A percentile compares a stretch with the other conserved stretches of the same genome.
Evolutionary conservation across 352 stramenopile genomes (phyloP).

Genomic region (Globisporangium alternatum): DNA sequence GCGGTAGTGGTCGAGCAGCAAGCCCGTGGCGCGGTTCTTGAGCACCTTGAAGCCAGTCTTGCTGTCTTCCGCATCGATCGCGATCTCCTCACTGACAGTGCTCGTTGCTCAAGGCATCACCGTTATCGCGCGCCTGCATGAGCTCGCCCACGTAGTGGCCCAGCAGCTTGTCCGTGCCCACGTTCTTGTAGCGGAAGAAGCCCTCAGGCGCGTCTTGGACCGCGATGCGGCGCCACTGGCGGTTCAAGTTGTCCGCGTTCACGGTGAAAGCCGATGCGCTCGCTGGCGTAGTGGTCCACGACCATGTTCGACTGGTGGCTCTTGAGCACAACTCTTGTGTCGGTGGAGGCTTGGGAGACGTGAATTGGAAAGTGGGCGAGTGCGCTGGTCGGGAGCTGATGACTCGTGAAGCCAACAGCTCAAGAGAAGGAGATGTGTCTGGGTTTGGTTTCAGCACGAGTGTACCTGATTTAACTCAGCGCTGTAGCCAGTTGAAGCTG

Average conservation of each 20-base stretch:
- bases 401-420: too few species aligned
- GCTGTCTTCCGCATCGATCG: not conserved
- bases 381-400: too few species aligned
- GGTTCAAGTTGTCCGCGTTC: not conserved
- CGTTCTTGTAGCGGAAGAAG: not conserved
- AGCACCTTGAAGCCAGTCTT: constrained; percentile 2
- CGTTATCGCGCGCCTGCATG: not conserved
- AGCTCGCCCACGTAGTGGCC: constrained; percentile 12
- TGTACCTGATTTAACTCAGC: too few species aligned
- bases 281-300: not conserved
- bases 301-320: not conserved
- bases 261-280: not conserved
- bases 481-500: too few species aligned
- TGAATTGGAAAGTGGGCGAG: not conserved
- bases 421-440: too few species aligned
- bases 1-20: constrained; percentile 12
- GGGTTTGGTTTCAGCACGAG: too few species aligned
- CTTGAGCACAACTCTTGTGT: not conserved
- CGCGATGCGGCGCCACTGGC: not conserved
- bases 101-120: not conserved
- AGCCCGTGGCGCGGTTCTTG: constrained; percentile 4
- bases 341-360: not conserved
- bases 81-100: constrained; percentile 10
- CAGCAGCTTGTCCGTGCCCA: not conserved
- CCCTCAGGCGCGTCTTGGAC: not conserved